A percentile compares a stretch with the other conserved stretches of the same genome.
Conservation (phyloP, 2,329 filamentous ascomycete species). For the Canariomyces notabilis region DNA sequence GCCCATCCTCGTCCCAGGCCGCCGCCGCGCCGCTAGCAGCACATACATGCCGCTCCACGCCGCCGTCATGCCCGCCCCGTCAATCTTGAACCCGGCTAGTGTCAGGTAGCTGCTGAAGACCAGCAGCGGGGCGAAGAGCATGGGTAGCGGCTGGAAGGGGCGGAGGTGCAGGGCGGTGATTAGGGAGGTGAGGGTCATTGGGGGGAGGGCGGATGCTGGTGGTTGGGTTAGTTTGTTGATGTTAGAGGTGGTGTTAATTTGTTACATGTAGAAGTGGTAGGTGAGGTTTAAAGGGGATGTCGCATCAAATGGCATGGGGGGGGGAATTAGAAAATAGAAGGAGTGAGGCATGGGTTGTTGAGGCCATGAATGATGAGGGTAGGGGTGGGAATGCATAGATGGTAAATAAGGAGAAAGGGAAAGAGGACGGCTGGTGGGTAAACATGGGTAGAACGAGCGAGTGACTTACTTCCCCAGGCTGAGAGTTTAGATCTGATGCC, state of each 20-base stretch:
- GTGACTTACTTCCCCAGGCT: slow-evolving; percentile 47
- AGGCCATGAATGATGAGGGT: no score
- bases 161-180: slow-evolving; percentile 52
- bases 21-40: slow-evolving; percentile 47
- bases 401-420: no score
- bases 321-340: no score
- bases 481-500: slow-evolving; percentile 33
- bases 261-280: no score
- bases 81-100: slow-evolving; percentile 53
- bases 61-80: slow-evolving; percentile 50
- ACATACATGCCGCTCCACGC: slow-evolving; percentile 55
- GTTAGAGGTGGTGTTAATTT: background rate
- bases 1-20: slow-evolving; percentile 29
- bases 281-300: no score
- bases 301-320: no score
- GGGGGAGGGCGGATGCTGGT: slow-evolving; percentile 49
- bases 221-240: background rate
- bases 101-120: slow-evolving; percentile 56
- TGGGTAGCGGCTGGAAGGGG: slow-evolving; percentile 46
- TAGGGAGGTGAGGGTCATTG: slow-evolving; percentile 52
- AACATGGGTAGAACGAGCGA: no score
- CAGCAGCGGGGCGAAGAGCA: slow-evolving; percentile 47
- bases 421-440: no score
- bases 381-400: no score
- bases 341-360: no score